These are phyloP conservation scores for Plenodomus tracheiphilus DNA, from an alignment of 2,329 filamentous ascomycete species.

Conservation along the genomic window DNA sequence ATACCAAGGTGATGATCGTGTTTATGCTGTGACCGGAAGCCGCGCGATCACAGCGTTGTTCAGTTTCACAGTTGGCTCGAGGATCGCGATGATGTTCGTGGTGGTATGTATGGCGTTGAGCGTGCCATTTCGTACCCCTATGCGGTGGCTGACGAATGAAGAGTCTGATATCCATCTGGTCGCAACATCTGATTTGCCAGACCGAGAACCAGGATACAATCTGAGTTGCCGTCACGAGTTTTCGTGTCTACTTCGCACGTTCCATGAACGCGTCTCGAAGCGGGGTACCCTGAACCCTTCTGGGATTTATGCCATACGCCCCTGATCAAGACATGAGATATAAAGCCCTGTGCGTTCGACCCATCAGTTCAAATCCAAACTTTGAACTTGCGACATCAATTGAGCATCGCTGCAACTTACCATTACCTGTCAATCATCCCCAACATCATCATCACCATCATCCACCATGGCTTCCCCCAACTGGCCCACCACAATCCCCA, in stretches of 20 bases:
- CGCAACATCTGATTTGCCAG: not conserved
- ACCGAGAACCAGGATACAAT: not conserved
- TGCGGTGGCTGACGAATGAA: not conserved
- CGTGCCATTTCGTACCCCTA: not conserved
- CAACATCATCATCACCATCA: not conserved
- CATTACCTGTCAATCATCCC: no score
- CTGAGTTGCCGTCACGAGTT: not conserved
- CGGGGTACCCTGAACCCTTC: not conserved
- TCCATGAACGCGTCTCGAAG: not conserved
- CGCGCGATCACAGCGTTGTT: no score
- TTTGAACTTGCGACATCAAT: not conserved
- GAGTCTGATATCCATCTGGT: not conserved
- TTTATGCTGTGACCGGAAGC: no score
- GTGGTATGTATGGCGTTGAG: not conserved
- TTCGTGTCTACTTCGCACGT: not conserved
- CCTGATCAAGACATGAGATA: not conserved
- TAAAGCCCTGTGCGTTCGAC: not conserved
- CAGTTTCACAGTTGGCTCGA: no score
- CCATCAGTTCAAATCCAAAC: not conserved
- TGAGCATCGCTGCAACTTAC: no score
- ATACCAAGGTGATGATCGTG: no score
- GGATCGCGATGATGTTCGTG: not conserved
- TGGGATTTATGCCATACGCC: not conserved
- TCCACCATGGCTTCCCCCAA: slow-evolving; percentile 1
- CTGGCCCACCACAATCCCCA: slow-evolving; percentile 3